Evolutionary conservation across 1,284 basidiomycete species (phyloP), one percentile per base, ranked within the genome.

Genomic region (Apiotrichum akiyoshidainum): DNA sequence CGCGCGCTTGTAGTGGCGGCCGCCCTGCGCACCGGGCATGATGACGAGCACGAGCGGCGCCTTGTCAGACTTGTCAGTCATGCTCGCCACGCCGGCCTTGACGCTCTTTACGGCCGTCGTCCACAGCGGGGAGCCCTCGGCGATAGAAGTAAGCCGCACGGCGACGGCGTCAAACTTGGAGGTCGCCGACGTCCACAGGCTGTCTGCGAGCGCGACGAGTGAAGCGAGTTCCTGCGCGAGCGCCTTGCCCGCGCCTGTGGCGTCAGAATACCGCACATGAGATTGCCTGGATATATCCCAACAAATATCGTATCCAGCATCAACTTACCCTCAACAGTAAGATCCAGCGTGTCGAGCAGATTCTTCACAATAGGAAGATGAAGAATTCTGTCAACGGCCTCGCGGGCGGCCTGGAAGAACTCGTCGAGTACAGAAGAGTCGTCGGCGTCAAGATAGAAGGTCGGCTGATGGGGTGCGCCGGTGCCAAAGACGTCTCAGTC

Each of bases 11-110:
- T 55, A 55, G 53, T 59, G 58, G 33, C 33, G 41, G 6, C 47
- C 42, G 19, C 42, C 48, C 11, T n/a, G 11, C 16, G 46, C 34
- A 8, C 49, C 54, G 31, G 71, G 69, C 56, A 71, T 65, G 59
- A 78, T 66, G 48, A 78, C 68, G 14, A 78, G 63, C 33, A 77
- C 64, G 6, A 78, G 61, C 42, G 76, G 75, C 19, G 74, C 74
- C 21, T 70, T 69, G 54, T 64, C 59, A 3, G 68, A 68, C 39
- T 62, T 58, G n/a, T 6, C 42, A 21, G 74, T 75, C 76, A 78
- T 77, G 22, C 70, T 64, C 59, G 69, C 65, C 40, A 78, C 65
- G 53, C 74, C 71, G 22, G 73, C 76, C 55, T 72, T 64, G 33
- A 77, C 59, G 40, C 68, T 69, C 54, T 64, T 55, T 19, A 66